Conservation (phyloP, 2,329 filamentous ascomycete species). For the Fusarium sp. region DNA sequence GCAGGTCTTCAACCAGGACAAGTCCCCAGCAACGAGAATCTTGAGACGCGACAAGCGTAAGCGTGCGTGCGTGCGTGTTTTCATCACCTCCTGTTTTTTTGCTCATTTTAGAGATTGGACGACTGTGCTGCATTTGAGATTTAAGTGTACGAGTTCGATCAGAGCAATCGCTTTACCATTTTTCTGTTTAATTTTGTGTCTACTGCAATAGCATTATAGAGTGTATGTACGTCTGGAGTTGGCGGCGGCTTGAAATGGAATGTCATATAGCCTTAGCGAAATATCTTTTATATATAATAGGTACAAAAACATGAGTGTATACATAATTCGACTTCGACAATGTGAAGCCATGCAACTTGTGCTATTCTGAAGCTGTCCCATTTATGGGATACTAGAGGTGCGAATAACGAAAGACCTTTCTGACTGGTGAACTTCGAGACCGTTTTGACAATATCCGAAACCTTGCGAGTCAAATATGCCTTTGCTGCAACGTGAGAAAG, state of each 20-base stretch:
- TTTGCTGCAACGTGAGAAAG: too few species aligned
- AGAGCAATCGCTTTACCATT: constrained; percentile 25
- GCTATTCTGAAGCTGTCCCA: too few species aligned
- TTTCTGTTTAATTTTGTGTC: background rate
- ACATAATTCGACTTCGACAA: too few species aligned
- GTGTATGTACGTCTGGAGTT: constrained; percentile 20
- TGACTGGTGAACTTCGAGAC: too few species aligned
- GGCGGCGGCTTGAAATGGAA: constrained; percentile 2
- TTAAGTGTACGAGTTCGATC: constrained; percentile 26
- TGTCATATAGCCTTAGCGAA: constrained; percentile 12
- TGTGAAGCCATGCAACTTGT: too few species aligned
- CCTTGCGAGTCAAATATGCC: too few species aligned
- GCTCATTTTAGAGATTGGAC: constrained; percentile 27
- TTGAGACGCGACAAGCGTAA: constrained; percentile 17
- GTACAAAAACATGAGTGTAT: background rate
- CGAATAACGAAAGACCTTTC: too few species aligned
- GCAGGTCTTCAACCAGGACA: constrained; percentile 31
- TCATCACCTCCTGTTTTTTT: background rate
- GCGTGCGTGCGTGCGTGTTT: background rate
- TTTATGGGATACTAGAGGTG: too few species aligned
- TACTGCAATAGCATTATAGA: constrained; percentile 12
- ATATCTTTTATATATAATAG: constrained; percentile 5
- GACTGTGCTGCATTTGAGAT: constrained; percentile 17
- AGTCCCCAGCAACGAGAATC: constrained; percentile 16
- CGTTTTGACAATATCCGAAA: too few species aligned